Percentiles rank a stretch among this genome's conserved stretches.
Conservation (phyloP, 257 asterid species). For the Ilex aquifolium region DNA sequence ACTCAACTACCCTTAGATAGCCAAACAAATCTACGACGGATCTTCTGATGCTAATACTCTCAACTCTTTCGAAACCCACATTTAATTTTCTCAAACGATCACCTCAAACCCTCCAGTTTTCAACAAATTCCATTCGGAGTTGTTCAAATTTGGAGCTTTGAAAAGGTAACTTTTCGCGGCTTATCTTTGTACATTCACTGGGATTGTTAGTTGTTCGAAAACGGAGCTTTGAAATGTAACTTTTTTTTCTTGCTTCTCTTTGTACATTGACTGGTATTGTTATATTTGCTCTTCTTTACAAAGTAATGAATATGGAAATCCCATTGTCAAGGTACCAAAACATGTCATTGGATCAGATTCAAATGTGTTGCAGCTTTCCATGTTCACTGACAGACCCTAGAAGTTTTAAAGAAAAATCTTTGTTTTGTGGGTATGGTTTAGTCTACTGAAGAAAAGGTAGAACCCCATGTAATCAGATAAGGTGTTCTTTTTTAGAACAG, state of each 20-base stretch:
- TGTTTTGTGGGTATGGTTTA: conserved; percentile 18
- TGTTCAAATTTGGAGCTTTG: background rate
- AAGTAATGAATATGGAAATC: conserved; percentile 35
- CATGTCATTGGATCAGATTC: conserved; percentile 40
- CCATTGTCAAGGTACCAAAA: conserved; percentile 20
- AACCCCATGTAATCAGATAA: conserved; percentile 23
- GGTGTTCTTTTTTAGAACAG: conserved; percentile 42
- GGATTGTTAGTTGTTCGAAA: no score
- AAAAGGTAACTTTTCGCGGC: no score
- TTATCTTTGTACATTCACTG: no score
- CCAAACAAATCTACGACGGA: conserved; percentile 22
- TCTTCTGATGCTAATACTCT: conserved; percentile 20
- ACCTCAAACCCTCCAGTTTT: background rate
- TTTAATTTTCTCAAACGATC: background rate
- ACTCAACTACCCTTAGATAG: no score
- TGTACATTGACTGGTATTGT: conserved; percentile 7
- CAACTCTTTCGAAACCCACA: background rate
- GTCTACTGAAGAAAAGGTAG: conserved; percentile 21
- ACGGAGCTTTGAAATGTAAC: no score
- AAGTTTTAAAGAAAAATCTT: conserved; percentile 17
- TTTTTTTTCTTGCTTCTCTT: background rate
- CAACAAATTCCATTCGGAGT: background rate
- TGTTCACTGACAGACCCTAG: conserved; percentile 31
- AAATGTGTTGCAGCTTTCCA: conserved; percentile 32
- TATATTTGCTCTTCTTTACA: conserved; percentile 4